These are phyloP conservation scores for Vicia villosa DNA, from an alignment of 306 rosid species.

Conservation along the genomic window DNA sequence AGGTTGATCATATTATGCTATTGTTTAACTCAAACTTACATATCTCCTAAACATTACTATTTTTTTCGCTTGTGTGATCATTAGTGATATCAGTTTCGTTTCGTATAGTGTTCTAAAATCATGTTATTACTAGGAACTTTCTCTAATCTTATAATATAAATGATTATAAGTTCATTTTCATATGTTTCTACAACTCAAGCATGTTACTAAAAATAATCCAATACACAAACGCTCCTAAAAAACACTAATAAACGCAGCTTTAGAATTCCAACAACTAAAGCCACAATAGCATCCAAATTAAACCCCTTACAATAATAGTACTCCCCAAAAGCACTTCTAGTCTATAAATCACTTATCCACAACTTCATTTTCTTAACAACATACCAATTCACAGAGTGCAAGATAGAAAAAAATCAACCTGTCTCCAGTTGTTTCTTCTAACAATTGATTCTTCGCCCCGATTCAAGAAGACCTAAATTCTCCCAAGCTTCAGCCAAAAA, in stretches of 20 bases:
- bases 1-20: not conserved
- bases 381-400: too few relatives aligned
- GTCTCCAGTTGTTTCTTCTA: too few relatives aligned
- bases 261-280: constrained; percentile 70
- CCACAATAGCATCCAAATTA: constrained; percentile 67
- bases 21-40: not conserved
- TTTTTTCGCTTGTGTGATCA: not conserved
- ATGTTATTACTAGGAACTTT: constrained; percentile 9
- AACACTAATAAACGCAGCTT: constrained; percentile 88
- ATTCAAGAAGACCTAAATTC: too few relatives aligned
- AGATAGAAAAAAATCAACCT: too few relatives aligned
- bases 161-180: constrained; percentile 5
- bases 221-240: constrained; percentile 66
- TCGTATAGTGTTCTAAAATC: constrained; percentile 1
- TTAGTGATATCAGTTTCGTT: constrained; percentile 2
- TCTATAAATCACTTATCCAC: constrained; percentile 58
- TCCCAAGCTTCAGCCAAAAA: too few relatives aligned
- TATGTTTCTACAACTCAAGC: constrained; percentile 1
- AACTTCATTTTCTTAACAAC: constrained; percentile 48
- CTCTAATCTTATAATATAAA: not conserved
- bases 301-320: constrained; percentile 69
- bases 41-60: not conserved
- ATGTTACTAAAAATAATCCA: constrained; percentile 52
- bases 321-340: constrained; percentile 57
- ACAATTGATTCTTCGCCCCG: too few relatives aligned